phyloP scores from a whole-genome alignment of 805 yeast species.

The Priceomyces medius region DNA sequence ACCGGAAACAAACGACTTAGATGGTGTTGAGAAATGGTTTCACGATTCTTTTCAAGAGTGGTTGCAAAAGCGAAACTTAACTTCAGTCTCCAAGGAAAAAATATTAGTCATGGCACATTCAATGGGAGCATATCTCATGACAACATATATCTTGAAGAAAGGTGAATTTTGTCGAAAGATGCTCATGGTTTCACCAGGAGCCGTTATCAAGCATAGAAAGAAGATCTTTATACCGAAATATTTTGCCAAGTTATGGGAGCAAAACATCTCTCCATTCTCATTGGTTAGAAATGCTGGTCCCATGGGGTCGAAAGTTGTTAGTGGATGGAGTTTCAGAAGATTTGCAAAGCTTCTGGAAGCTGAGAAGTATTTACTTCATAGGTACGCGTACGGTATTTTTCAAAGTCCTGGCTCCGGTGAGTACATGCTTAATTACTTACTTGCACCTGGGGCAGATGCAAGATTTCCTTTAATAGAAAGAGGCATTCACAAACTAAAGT shows the following conservation, averaged over 20 bases:
- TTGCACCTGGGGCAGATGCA: conserved; percentile 92
- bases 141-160: conserved; percentile 59
- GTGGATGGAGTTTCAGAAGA: conserved; percentile 86
- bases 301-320: conserved; percentile 78
- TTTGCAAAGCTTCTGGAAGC: conserved; percentile 55
- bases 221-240: conserved; percentile 63
- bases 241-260: conserved; percentile 82
- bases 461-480: conserved; percentile 64
- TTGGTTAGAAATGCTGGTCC: conserved; percentile 77
- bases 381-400: conserved; percentile 81
- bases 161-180: conserved; percentile 58
- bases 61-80: conserved; percentile 50
- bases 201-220: conserved; percentile 54
- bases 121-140: conserved; percentile 83
- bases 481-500: conserved; percentile 48
- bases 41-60: conserved; percentile 64
- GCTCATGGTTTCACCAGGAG: conserved; percentile 89
- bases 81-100: conserved; percentile 28
- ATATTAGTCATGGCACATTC: conserved; percentile 80
- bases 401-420: conserved; percentile 90
- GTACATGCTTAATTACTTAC: conserved; percentile 76
- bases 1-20: conserved; percentile 37
- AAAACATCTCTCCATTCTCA: conserved; percentile 80
- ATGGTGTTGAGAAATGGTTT: conserved; percentile 60
- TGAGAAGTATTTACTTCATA: conserved; percentile 61